Percentiles rank a stretch among this genome's conserved stretches.
Conservation (phyloP, 306 rosid genomes). For the Prunus mira region DNA sequence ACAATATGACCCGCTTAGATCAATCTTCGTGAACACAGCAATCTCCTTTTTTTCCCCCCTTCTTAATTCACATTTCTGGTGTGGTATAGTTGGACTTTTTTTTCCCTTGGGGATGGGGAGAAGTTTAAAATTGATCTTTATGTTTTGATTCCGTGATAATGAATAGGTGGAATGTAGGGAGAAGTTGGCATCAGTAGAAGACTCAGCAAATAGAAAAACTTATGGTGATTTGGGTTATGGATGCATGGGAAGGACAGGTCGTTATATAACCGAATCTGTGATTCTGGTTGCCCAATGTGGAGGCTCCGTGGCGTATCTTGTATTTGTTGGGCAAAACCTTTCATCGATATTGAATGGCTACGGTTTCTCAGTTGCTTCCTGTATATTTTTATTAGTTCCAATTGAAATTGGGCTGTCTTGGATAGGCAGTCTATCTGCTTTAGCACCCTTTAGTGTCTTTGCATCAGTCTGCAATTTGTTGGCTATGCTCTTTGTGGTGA, state of each 20-base stretch:
- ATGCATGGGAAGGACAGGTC: constrained; percentile 66
- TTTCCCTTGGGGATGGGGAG: background rate
- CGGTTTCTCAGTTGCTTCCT: constrained; percentile 30
- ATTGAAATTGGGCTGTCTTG: constrained; percentile 77
- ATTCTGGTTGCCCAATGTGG: constrained; percentile 67
- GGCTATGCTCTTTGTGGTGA: constrained; percentile 79
- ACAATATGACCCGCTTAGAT: background rate
- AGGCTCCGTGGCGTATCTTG: constrained; percentile 77
- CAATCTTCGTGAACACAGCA: no score
- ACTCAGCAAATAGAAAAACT: constrained; percentile 40
- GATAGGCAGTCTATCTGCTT: constrained; percentile 60
- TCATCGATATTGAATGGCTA: constrained; percentile 45
- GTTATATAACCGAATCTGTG: constrained; percentile 56
- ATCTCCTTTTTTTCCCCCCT: background rate
- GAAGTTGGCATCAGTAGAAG: constrained; percentile 52
- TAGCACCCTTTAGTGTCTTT: constrained; percentile 85
- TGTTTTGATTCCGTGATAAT: background rate
- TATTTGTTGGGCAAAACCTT: constrained; percentile 78
- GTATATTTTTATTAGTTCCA: constrained; percentile 56
- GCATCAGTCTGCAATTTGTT: constrained; percentile 72
- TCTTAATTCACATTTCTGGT: background rate
- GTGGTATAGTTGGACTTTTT: background rate
- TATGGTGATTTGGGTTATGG: constrained; percentile 77
- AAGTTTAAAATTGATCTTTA: background rate
- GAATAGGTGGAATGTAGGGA: constrained; percentile 65